phyloP scores from a whole-genome alignment of 1,284 basidiomycete species.

The Malassezia cuniculi region DNA sequence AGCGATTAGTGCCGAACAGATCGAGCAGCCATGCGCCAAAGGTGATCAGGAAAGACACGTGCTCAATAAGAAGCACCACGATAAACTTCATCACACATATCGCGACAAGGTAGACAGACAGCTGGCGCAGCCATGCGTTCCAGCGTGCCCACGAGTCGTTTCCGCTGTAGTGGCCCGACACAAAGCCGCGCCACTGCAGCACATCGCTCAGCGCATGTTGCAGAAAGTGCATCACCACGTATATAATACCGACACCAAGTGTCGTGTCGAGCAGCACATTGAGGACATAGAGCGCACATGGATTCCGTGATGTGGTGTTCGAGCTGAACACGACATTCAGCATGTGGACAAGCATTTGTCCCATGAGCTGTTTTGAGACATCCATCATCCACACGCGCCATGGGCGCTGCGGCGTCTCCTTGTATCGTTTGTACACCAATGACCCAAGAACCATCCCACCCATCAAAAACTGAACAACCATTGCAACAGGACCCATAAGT shows the following conservation, averaged over 20 bases:
- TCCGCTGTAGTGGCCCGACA: conserved; percentile 1
- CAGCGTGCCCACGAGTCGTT: conserved; percentile 20
- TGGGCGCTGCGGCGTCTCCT: conserved; percentile 68
- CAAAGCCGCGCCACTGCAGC: conserved; percentile 3
- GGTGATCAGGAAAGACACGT: conserved; percentile 54
- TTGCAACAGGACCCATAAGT: conserved; percentile 10
- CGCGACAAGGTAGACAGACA: conserved; percentile 68
- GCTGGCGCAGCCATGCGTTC: conserved; percentile 66
- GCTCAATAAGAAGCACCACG: conserved; percentile 61
- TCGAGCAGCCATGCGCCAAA: conserved; percentile 69
- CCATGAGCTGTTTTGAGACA: conserved; percentile 62
- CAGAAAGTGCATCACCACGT: conserved; percentile 58
- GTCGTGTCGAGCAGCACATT: conserved; percentile 92
- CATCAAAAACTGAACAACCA: conserved; percentile 62
- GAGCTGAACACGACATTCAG: conserved; percentile 58
- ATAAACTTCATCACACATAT: conserved; percentile 75
- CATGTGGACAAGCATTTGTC: conserved; percentile 77
- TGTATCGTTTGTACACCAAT: conserved; percentile 72
- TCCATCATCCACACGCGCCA: conserved; percentile 71
- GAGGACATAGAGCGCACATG: conserved; percentile 60
- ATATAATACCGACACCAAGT: conserved; percentile 73
- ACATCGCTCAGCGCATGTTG: conserved; percentile 55
- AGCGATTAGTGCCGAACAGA: conserved; percentile 56
- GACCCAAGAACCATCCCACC: conserved; percentile 71
- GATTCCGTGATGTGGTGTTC: conserved; percentile 20